phyloP scores from a whole-genome alignment of 192 early-diverging fungal species.

The Funneliformis mosseae region DNA sequence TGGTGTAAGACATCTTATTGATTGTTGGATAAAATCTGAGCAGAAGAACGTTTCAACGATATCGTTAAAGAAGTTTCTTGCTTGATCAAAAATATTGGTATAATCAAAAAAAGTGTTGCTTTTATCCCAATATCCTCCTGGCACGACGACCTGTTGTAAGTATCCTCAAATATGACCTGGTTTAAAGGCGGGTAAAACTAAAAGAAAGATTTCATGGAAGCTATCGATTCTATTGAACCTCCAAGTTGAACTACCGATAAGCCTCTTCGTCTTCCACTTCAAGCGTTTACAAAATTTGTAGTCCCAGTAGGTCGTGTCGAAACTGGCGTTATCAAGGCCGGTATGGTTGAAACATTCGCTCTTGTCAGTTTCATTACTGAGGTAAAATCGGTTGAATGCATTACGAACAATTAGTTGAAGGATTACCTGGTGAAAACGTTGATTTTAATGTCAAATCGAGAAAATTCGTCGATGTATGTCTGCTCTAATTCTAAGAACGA shows the following conservation, averaged over 20 bases:
- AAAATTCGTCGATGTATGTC: constrained; percentile 95
- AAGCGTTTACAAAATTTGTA: constrained; percentile 98
- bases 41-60: constrained; percentile 92
- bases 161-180: constrained; percentile 93
- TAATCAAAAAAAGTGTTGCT: constrained; percentile 88
- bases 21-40: constrained; percentile 98
- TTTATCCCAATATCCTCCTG: constrained; percentile 98
- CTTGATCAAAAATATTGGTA: constrained; percentile 98
- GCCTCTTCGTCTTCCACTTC: constrained; percentile 95
- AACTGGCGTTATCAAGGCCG: constrained; percentile 92
- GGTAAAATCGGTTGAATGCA: constrained; percentile 99
- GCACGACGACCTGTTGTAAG: constrained; percentile 96
- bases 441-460: constrained; percentile 98
- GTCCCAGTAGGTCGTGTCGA: constrained; percentile 98
- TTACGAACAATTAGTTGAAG: constrained; percentile 88
- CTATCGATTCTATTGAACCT: constrained; percentile 94
- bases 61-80: constrained; percentile 93
- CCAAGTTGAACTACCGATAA: constrained; percentile 88
- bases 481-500: constrained; percentile 97
- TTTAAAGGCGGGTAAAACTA: constrained; percentile 78
- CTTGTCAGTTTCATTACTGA: constrained; percentile 87
- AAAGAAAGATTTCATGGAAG: constrained; percentile 89
- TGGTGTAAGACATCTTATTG: constrained; percentile 98
- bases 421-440: constrained; percentile 95
- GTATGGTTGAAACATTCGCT: constrained; percentile 88